A percentile compares a stretch with the other conserved stretches of the same genome.
Evolutionary conservation across 140 eudicot genomes (phyloP).

Genomic region (Ambrosia hybrid): DNA sequence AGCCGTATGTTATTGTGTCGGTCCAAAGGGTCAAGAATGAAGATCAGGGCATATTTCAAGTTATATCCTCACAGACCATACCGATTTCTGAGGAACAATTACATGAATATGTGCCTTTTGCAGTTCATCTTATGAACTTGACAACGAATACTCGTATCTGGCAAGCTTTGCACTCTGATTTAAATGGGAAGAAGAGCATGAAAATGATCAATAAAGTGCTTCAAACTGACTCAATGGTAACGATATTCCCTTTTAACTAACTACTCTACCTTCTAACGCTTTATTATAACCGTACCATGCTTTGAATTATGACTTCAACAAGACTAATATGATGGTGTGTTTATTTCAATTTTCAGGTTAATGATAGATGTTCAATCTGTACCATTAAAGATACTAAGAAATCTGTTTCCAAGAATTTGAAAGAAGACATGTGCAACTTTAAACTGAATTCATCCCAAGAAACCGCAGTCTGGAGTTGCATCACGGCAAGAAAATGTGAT

Average conservation of each 20-base stretch:
- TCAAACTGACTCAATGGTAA: slow-evolving; percentile 40
- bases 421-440: slow-evolving; percentile 14
- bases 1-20: slow-evolving; percentile 38
- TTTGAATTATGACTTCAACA: background rate
- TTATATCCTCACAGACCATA: slow-evolving; percentile 39
- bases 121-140: slow-evolving; percentile 51
- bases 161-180: slow-evolving; percentile 55
- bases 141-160: slow-evolving; percentile 65
- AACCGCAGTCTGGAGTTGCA: slow-evolving; percentile 49
- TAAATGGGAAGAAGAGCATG: slow-evolving; percentile 37
- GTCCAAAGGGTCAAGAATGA: slow-evolving; percentile 33
- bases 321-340: background rate
- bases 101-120: slow-evolving; percentile 36
- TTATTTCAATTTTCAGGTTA: slow-evolving; percentile 33
- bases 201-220: slow-evolving; percentile 45
- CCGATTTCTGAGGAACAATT: slow-evolving; percentile 25
- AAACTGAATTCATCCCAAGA: slow-evolving; percentile 48
- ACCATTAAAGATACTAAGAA: slow-evolving; percentile 9
- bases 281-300: no score
- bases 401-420: slow-evolving; percentile 3
- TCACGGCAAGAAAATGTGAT: slow-evolving; percentile 41
- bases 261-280: no score
- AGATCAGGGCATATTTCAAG: slow-evolving; percentile 1
- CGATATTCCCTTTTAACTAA: background rate
- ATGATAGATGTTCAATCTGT: slow-evolving; percentile 35